Percentiles rank a stretch among this genome's conserved stretches.
These are phyloP conservation scores for Cyclanthera cordifolia DNA, from an alignment of 306 rosid genomes.

Conservation along the genomic window DNA sequence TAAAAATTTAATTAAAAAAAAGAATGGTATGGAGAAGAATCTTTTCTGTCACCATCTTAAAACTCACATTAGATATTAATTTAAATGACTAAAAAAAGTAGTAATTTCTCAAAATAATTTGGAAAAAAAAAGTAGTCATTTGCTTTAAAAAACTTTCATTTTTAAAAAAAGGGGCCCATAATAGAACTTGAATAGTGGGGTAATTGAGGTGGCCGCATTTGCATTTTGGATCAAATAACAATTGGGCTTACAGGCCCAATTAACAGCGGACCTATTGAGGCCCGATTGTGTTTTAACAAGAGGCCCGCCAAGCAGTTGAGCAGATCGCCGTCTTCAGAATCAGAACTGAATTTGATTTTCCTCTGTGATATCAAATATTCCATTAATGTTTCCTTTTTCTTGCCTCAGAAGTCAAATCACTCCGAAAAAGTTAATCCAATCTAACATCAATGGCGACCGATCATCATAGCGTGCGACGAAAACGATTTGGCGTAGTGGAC, in stretches of 20 bases:
- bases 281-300: background rate
- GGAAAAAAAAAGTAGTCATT: no score
- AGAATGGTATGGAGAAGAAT: no score
- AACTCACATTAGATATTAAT: no score
- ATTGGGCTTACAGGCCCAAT: background rate
- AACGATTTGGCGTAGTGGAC: conserved; percentile 3
- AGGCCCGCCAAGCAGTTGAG: background rate
- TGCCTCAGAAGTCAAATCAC: background rate
- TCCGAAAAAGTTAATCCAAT: background rate
- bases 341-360: background rate
- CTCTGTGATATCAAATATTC: background rate
- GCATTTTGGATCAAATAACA: background rate
- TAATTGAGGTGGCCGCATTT: background rate
- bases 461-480: conserved; percentile 7
- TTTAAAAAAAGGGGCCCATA: no score
- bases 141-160: no score
- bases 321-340: background rate
- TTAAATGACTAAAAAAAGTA: no score
- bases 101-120: no score
- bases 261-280: background rate
- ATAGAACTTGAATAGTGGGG: background rate
- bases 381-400: background rate
- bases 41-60: no score
- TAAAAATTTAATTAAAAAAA: no score
- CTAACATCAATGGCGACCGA: background rate